phyloP scores from a whole-genome alignment of 2,329 filamentous ascomycete species.

The Cucurbitaria berberidis region DNA sequence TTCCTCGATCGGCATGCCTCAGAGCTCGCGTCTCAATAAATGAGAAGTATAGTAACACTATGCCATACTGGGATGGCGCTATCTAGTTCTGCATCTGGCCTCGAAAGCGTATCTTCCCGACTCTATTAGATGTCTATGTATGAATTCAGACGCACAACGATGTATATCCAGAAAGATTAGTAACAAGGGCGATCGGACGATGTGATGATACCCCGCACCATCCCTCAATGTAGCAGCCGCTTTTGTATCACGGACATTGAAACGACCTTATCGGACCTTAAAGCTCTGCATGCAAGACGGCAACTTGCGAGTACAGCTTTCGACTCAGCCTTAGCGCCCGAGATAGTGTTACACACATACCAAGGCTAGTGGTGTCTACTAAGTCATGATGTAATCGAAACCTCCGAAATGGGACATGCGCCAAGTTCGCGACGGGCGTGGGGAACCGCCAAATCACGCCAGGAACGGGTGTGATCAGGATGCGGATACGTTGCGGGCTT shows the following conservation, averaged over 20 bases:
- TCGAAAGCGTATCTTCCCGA: too few relatives aligned
- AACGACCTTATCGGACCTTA: neutral
- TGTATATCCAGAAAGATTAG: too few relatives aligned
- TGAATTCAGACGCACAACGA: too few relatives aligned
- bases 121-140: too few relatives aligned
- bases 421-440: conserved; percentile 15
- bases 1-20: too few relatives aligned
- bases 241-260: neutral
- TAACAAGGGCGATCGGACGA: neutral
- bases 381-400: conserved; percentile 16
- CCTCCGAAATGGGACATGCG: neutral
- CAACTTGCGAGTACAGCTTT: neutral
- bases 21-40: too few relatives aligned
- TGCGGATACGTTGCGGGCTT: conserved; percentile 3
- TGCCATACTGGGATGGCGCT: too few relatives aligned
- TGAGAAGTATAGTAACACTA: too few relatives aligned
- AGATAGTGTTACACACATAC: neutral
- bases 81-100: too few relatives aligned
- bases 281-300: neutral
- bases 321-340: neutral
- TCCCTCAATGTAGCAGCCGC: neutral
- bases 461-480: conserved; percentile 5
- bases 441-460: conserved; percentile 17
- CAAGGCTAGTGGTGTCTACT: neutral
- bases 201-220: neutral